Evolutionary conservation across 1,284 basidiomycete genomes (phyloP).

Genomic region (Tetrapyrgos nigripes): DNA sequence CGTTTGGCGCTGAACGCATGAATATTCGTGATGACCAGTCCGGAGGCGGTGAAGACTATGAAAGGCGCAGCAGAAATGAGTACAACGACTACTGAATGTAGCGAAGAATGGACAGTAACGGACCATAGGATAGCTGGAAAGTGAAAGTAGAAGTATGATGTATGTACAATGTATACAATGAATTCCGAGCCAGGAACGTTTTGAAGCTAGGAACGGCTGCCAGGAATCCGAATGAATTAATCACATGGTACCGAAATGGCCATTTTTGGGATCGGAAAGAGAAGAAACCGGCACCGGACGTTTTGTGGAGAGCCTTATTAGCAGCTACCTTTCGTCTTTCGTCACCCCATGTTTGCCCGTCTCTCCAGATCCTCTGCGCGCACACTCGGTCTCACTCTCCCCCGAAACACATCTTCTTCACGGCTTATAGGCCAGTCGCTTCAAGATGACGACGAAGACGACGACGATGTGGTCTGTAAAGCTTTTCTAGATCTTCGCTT

Average conservation of each 20-base stretch:
- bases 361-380: conserved; percentile 11
- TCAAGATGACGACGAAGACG: conserved; percentile 17
- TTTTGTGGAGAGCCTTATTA: no score
- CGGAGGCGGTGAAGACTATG: conserved; percentile 17
- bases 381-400: conserved; percentile 12
- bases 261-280: no score
- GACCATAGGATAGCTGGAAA: no score
- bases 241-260: no score
- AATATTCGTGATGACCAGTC: conserved; percentile 39
- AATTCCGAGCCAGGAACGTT: no score
- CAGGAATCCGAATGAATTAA: no score
- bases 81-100: conserved; percentile 14
- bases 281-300: no score
- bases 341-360: conserved; percentile 11
- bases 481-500: neutral
- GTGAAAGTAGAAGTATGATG: no score
- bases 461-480: conserved; percentile 27
- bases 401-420: conserved; percentile 1
- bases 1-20: conserved; percentile 54
- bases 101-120: no score
- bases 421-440: conserved; percentile 12
- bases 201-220: no score
- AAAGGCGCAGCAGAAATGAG: conserved; percentile 25
- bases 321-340: no score
- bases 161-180: no score